These are phyloP conservation scores for Ophiosphaerella korrae DNA, from an alignment of 2,329 filamentous ascomycete species.

Conservation along the genomic window DNA sequence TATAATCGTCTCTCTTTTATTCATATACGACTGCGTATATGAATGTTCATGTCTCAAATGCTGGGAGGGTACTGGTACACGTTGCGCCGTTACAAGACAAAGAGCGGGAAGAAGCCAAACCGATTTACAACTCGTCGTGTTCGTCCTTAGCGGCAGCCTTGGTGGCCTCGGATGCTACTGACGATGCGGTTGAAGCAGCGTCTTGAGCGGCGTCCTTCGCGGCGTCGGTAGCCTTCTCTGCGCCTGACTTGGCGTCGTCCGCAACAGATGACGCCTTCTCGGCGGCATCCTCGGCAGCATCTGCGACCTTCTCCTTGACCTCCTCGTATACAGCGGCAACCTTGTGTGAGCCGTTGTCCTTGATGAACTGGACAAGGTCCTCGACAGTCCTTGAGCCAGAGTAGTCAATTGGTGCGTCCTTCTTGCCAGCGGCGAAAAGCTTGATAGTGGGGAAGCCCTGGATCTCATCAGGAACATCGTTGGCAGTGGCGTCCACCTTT, in stretches of 20 bases:
- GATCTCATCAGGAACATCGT: conserved; percentile 97
- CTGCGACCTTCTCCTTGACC: conserved; percentile 57
- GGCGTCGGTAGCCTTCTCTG: conserved; percentile 43
- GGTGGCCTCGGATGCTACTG: conserved; percentile 45
- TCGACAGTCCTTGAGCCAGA: conserved; percentile 84
- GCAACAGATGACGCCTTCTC: conserved; percentile 48
- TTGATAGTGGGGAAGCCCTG: conserved; percentile 99
- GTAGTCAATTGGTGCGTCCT: conserved; percentile 85
- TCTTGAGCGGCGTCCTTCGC: conserved; percentile 47
- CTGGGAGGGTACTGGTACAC: conserved; percentile 27
- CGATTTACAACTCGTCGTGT: conserved; percentile 78
- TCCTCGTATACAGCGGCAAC: conserved; percentile 68
- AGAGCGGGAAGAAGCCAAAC: conserved; percentile 6
- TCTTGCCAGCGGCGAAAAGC: conserved; percentile 89
- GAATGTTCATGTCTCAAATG: conserved; percentile 20
- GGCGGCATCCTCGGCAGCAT: conserved; percentile 46
- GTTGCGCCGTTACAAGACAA: conserved; percentile 18
- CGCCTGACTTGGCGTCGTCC: conserved; percentile 37
- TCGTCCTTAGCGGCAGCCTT: conserved; percentile 43
- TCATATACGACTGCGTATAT: conserved; percentile 21
- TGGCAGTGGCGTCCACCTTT: conserved; percentile 95
- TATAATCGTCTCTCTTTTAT: conserved; percentile 33
- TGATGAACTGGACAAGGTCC: conserved; percentile 89
- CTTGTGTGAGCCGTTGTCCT: conserved; percentile 92
- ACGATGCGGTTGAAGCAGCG: conserved; percentile 39